phyloP scores from a whole-genome alignment of 768 basidiomycete species.

The Galerina marginata region DNA sequence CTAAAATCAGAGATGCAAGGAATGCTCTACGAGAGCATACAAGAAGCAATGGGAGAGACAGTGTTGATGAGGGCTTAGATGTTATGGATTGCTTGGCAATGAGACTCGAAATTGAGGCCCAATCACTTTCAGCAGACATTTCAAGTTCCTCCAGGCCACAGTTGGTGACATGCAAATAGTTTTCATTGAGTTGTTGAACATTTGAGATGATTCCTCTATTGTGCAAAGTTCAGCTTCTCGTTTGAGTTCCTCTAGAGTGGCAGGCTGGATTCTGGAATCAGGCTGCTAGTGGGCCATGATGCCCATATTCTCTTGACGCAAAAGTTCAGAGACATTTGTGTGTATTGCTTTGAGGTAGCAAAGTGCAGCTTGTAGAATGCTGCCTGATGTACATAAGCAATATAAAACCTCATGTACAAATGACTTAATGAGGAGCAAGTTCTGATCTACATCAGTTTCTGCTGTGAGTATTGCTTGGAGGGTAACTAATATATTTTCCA shows the following conservation, averaged over 20 bases:
- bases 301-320: constrained; percentile 53
- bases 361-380: constrained; percentile 30
- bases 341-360: constrained; percentile 90
- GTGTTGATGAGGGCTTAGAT: constrained; percentile 28
- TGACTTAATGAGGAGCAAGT: constrained; percentile 64
- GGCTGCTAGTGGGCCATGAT: constrained; percentile 46
- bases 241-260: constrained; percentile 48
- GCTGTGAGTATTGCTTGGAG: neutral
- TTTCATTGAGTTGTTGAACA: constrained; percentile 37
- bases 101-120: constrained; percentile 13
- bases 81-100: constrained; percentile 11
- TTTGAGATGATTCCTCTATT: constrained; percentile 14
- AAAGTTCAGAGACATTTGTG: constrained; percentile 66
- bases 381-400: constrained; percentile 83
- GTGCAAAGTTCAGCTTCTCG: constrained; percentile 41
- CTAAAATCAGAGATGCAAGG: too few relatives aligned
- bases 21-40: too few relatives aligned
- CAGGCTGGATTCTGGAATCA: constrained; percentile 47
- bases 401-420: constrained; percentile 91
- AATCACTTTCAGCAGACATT: constrained; percentile 8
- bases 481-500: constrained; percentile 17
- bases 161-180: constrained; percentile 49
- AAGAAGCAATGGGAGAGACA: constrained; percentile 68
- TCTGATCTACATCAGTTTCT: constrained; percentile 33
- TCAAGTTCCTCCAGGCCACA: constrained; percentile 26